Conservation (phyloP, 139 green algal genomes). For the Auxenochlorella protothecoides region DNA sequence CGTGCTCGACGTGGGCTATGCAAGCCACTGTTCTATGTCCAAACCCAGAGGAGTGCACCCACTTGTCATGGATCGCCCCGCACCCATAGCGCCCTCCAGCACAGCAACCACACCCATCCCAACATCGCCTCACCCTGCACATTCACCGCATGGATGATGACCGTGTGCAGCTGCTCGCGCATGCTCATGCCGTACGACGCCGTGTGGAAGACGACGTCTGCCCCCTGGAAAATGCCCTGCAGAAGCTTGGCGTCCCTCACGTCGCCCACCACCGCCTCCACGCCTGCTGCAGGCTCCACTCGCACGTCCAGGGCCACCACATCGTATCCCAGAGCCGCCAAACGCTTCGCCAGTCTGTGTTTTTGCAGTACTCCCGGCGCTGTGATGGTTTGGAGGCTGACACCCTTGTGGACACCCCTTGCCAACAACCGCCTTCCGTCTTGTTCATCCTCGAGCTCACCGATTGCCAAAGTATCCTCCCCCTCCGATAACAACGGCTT, state of each 20-base stretch:
- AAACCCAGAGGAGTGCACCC: too few relatives aligned
- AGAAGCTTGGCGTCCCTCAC: neutral
- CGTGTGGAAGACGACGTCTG: constrained; percentile 30
- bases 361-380: neutral
- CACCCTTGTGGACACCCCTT: neutral
- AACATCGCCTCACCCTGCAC: constrained; percentile 1
- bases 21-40: too few relatives aligned
- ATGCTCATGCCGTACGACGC: constrained; percentile 37
- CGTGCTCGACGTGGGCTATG: too few relatives aligned
- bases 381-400: neutral
- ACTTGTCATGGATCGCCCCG: neutral
- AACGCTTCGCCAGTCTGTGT: neutral
- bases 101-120: neutral
- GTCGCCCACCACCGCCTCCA: neutral
- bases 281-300: neutral
- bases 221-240: neutral
- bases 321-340: neutral
- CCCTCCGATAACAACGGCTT: neutral
- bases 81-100: neutral
- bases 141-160: constrained; percentile 17
- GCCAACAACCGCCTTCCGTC: neutral
- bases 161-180: constrained; percentile 11
- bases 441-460: neutral
- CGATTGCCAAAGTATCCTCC: neutral
- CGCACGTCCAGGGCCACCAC: constrained; percentile 3